These are phyloP conservation scores for Houttuynia cordata DNA, from an alignment of 164 flowering plant species.

Conservation along the genomic window DNA sequence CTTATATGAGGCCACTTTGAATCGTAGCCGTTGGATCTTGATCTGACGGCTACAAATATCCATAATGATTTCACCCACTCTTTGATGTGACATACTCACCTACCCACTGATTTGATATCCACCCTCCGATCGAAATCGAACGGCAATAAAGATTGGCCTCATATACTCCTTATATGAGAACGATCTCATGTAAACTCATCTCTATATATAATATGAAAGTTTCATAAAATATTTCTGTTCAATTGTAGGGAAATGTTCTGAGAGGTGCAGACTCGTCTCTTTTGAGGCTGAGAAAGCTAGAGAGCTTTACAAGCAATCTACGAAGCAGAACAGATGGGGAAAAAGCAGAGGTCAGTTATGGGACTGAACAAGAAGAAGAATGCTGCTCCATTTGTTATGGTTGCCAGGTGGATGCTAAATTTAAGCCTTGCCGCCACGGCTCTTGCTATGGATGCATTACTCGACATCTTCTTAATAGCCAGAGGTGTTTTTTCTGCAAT, in stretches of 20 bases:
- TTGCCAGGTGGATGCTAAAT: constrained; percentile 49
- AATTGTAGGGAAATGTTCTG: constrained; percentile 42
- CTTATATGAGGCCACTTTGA: too few species aligned
- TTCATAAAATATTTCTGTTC: neutral
- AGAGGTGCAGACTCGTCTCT: constrained; percentile 34
- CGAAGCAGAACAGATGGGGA: constrained; percentile 28
- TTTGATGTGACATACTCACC: too few species aligned
- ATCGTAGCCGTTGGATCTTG: too few species aligned
- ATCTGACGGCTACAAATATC: too few species aligned
- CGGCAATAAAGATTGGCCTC: too few species aligned
- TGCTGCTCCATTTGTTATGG: constrained; percentile 80
- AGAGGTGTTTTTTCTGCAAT: constrained; percentile 92
- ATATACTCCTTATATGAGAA: too few species aligned
- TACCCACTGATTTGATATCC: too few species aligned
- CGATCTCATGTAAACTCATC: too few species aligned
- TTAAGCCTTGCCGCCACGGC: constrained; percentile 59
- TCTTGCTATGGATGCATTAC: constrained; percentile 87
- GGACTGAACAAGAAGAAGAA: constrained; percentile 30
- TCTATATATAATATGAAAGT: too few species aligned
- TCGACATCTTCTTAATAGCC: constrained; percentile 79
- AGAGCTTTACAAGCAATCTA: constrained; percentile 40
- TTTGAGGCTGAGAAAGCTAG: constrained; percentile 40
- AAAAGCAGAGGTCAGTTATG: constrained; percentile 5
- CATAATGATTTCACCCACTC: too few species aligned
- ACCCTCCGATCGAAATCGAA: too few species aligned